Evolutionary conservation across 495 filamentous ascomycete genomes (phyloP).

Genomic region (Tetracladium setigerum): DNA sequence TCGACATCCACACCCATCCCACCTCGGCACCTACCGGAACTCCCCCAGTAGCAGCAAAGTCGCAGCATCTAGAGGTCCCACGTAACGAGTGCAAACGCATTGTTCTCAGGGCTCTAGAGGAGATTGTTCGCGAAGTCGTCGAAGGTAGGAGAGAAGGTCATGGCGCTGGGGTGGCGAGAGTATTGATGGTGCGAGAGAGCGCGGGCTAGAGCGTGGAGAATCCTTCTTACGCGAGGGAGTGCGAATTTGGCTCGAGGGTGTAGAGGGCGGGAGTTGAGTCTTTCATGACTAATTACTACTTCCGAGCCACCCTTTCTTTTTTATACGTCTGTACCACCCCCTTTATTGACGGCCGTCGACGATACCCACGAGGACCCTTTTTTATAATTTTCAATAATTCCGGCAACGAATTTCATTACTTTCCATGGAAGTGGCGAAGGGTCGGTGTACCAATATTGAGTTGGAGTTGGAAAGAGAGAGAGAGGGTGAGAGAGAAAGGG

Average conservation of each 20-base stretch:
- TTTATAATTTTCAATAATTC: no score
- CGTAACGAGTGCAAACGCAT: slow-evolving; percentile 52
- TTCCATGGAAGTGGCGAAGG: no score
- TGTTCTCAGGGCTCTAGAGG: slow-evolving; percentile 56
- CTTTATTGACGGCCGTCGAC: no score
- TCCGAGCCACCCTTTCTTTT: no score
- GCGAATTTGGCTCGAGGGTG: slow-evolving; percentile 53
- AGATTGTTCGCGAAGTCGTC: slow-evolving; percentile 52
- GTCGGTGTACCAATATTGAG: no score
- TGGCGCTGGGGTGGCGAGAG: slow-evolving; percentile 25
- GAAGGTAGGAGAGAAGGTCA: slow-evolving; percentile 44
- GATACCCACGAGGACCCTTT: no score
- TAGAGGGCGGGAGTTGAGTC: no score
- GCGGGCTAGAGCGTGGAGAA: slow-evolving; percentile 28
- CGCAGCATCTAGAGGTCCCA: slow-evolving; percentile 36
- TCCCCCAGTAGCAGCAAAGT: background rate
- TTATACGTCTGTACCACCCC: no score
- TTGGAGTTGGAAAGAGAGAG: no score
- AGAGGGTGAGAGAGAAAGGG: no score
- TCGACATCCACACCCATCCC: slow-evolving; percentile 1
- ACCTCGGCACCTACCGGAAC: background rate
- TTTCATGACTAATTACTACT: no score
- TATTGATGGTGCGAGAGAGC: slow-evolving; percentile 26
- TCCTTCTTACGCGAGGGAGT: slow-evolving; percentile 58
- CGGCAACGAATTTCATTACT: no score